phyloP scores from a whole-genome alignment of 2,329 filamentous ascomycete species.

The Neopestalotiopsis clavispora region DNA sequence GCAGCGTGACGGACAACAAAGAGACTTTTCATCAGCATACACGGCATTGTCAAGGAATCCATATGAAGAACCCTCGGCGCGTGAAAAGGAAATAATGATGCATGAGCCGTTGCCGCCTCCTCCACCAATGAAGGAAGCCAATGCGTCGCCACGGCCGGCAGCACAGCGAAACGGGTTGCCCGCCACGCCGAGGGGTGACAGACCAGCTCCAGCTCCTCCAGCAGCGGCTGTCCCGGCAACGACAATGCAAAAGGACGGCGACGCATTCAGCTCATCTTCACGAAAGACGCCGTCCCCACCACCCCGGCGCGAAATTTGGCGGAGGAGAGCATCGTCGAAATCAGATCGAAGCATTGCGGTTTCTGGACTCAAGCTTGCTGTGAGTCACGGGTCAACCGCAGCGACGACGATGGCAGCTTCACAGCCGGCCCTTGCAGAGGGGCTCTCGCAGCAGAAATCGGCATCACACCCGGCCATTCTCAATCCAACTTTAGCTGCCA shows the following conservation, averaged over 20 bases:
- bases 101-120: constrained; percentile 34
- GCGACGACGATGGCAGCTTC: constrained; percentile 31
- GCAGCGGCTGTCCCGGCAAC: constrained; percentile 18
- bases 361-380: constrained; percentile 52
- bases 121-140: constrained; percentile 34
- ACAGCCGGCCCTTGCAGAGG: neutral
- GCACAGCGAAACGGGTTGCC: constrained; percentile 21
- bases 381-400: constrained; percentile 56
- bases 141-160: constrained; percentile 15
- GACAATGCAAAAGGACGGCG: constrained; percentile 12
- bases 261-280: constrained; percentile 27
- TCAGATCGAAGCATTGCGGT: constrained; percentile 52
- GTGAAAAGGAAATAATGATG: constrained; percentile 26
- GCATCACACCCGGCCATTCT: neutral
- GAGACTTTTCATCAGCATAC: constrained; percentile 27
- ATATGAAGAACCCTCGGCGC: constrained; percentile 26
- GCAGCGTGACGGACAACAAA: constrained; percentile 25
- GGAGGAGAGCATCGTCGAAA: constrained; percentile 54
- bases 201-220: constrained; percentile 19
- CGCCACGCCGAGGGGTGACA: constrained; percentile 28
- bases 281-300: constrained; percentile 31
- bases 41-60: constrained; percentile 30
- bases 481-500: neutral
- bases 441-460: neutral
- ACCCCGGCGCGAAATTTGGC: constrained; percentile 47